Evolutionary conservation across 805 yeast species (phyloP).

Genomic region (Teunomyces funiuensis): DNA sequence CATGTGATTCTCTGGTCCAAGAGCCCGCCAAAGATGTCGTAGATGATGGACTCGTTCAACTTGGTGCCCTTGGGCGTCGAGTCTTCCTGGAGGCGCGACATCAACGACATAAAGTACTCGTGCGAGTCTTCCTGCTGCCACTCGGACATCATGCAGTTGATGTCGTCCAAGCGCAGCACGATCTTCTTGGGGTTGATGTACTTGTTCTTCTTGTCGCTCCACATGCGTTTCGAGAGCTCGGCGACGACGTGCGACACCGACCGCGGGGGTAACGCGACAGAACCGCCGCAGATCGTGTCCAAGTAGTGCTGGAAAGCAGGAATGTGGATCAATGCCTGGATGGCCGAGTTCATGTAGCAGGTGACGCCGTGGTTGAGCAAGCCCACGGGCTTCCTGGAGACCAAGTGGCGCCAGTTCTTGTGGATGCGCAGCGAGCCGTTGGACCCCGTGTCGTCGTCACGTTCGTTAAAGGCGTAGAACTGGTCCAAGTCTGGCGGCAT

Average conservation of each 20-base stretch:
- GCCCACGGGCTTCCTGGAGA: slow-evolving; percentile 63
- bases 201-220: slow-evolving; percentile 46
- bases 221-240: slow-evolving; percentile 66
- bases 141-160: slow-evolving; percentile 93
- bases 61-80: slow-evolving; percentile 88
- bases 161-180: slow-evolving; percentile 70
- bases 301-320: slow-evolving; percentile 90
- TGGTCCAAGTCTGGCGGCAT: slow-evolving; percentile 2
- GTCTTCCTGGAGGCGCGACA: slow-evolving; percentile 88
- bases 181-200: slow-evolving; percentile 75
- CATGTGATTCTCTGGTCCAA: slow-evolving; percentile 84
- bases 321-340: slow-evolving; percentile 85
- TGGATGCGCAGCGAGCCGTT: slow-evolving; percentile 55
- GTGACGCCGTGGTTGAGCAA: slow-evolving; percentile 90
- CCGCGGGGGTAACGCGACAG: slow-evolving; percentile 44
- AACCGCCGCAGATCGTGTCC: slow-evolving; percentile 57
- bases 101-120: slow-evolving; percentile 91
- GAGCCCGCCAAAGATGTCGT: slow-evolving; percentile 93
- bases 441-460: slow-evolving; percentile 60
- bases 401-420: slow-evolving; percentile 70
- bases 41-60: slow-evolving; percentile 74
- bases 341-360: slow-evolving; percentile 93
- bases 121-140: slow-evolving; percentile 99
- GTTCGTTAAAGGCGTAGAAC: slow-evolving; percentile 62
- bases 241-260: slow-evolving; percentile 70